phyloP scores from a whole-genome alignment of 495 filamentous ascomycete genomes.

The Penicillium simplicissimum region DNA sequence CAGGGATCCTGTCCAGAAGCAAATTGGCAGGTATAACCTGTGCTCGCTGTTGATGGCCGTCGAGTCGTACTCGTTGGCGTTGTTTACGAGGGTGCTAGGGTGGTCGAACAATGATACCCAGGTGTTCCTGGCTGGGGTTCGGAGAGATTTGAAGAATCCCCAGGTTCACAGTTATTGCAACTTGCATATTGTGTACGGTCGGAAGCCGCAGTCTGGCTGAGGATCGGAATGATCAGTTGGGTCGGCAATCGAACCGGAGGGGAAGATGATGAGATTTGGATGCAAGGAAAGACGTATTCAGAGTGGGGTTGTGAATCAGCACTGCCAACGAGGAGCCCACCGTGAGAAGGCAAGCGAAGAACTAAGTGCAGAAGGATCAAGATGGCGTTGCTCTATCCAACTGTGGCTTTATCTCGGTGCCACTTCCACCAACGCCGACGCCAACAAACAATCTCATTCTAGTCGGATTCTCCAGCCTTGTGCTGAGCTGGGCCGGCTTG shows the following conservation, averaged over 20 bases:
- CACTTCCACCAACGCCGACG: background rate
- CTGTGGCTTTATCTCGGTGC: background rate
- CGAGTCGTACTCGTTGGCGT: constrained; percentile 41
- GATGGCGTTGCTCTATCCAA: background rate
- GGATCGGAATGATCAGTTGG: constrained; percentile 8
- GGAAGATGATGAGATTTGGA: background rate
- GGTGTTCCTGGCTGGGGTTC: constrained; percentile 53
- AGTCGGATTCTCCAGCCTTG: background rate
- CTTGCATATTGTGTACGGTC: constrained; percentile 37
- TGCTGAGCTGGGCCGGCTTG: background rate
- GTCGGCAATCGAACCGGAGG: constrained; percentile 16
- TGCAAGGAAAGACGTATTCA: background rate
- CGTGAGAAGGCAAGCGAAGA: background rate
- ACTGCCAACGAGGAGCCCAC: no score
- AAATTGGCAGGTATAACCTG: constrained; percentile 45
- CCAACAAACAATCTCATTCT: background rate
- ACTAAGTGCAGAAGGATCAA: background rate
- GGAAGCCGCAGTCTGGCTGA: constrained; percentile 23
- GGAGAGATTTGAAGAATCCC: constrained; percentile 52
- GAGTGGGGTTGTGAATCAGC: background rate
- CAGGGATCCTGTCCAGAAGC: constrained; percentile 46
- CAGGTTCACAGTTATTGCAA: constrained; percentile 50
- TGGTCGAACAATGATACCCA: constrained; percentile 59
- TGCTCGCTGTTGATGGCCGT: constrained; percentile 46
- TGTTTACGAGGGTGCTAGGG: constrained; percentile 56